Evolutionary conservation across 2,329 filamentous ascomycete genomes (phyloP).

Genomic region (Penicillium sp.): DNA sequence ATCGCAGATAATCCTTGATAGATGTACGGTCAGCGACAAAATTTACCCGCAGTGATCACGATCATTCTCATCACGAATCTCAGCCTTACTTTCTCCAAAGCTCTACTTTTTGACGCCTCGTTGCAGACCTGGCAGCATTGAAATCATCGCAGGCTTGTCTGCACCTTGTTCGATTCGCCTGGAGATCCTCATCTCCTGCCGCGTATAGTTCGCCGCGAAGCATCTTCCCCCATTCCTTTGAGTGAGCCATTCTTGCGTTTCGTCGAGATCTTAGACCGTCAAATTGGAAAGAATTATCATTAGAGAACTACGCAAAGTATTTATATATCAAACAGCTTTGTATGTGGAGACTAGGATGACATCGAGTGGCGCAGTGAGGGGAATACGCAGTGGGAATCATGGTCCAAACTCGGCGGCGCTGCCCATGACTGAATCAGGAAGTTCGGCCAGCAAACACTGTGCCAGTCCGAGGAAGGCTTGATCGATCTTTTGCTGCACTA

Average conservation of each 20-base stretch:
- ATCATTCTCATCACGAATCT: neutral
- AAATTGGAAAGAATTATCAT: neutral
- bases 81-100: constrained; percentile 27
- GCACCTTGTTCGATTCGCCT: constrained; percentile 28
- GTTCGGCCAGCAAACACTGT: neutral
- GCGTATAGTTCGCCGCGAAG: constrained; percentile 29
- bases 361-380: neutral
- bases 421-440: neutral
- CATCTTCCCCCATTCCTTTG: constrained; percentile 33
- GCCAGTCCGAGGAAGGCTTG: neutral
- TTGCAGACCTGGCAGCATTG: constrained; percentile 23
- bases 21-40: neutral
- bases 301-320: neutral
- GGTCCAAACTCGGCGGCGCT: neutral
- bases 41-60: no score
- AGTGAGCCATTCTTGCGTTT: constrained; percentile 16
- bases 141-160: constrained; percentile 29
- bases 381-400: neutral
- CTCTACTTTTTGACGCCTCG: constrained; percentile 26
- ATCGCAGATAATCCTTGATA: constrained; percentile 24
- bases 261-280: neutral
- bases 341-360: neutral
- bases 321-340: neutral
- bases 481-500: neutral
- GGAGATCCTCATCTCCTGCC: constrained; percentile 29